phyloP scores from a whole-genome alignment of 371 early-diverging fungal species.

The Mucor indicus region DNA sequence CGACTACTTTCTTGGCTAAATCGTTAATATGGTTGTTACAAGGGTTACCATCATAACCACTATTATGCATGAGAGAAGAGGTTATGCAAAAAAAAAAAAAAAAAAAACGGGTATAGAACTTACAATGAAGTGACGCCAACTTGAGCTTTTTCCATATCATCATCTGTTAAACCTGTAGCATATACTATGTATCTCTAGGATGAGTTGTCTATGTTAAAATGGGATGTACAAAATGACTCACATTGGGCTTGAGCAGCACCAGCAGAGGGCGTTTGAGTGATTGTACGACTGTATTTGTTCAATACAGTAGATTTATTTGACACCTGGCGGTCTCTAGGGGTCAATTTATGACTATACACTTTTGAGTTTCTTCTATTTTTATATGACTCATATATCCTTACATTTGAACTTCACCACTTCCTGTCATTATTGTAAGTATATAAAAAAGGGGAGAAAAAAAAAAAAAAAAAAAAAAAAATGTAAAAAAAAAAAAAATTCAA shows the following conservation, averaged over 20 bases:
- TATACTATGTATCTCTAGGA: conserved; percentile 56
- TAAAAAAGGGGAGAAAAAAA: too few relatives aligned
- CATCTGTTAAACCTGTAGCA: conserved; percentile 81
- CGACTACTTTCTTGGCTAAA: conserved; percentile 81
- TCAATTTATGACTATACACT: conserved; percentile 42
- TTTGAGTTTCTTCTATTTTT: too few relatives aligned
- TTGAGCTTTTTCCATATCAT: conserved; percentile 81
- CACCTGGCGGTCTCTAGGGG: conserved; percentile 30
- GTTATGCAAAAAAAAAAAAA: too few relatives aligned
- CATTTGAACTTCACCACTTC: too few relatives aligned
- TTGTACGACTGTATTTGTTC: conserved; percentile 78
- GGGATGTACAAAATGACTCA: conserved; percentile 36
- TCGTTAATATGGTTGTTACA: conserved; percentile 97
- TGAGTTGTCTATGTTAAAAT: neutral
- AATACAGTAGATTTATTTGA: conserved; percentile 18
- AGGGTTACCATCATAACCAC: conserved; percentile 65
- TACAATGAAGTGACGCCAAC: conserved; percentile 91
- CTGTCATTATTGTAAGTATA: too few relatives aligned
- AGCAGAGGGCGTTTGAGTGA: conserved; percentile 88
- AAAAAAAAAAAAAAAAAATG: too few relatives aligned
- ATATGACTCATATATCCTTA: too few relatives aligned
- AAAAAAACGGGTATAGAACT: conserved; percentile 21
- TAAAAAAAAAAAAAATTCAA: too few relatives aligned
- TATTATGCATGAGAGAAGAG: too few relatives aligned
- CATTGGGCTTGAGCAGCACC: conserved; percentile 97